Percentiles rank a stretch among this genome's conserved stretches.
phyloP scores from a whole-genome alignment of 345 rosid species.

The Dipteronia dyeriana region DNA sequence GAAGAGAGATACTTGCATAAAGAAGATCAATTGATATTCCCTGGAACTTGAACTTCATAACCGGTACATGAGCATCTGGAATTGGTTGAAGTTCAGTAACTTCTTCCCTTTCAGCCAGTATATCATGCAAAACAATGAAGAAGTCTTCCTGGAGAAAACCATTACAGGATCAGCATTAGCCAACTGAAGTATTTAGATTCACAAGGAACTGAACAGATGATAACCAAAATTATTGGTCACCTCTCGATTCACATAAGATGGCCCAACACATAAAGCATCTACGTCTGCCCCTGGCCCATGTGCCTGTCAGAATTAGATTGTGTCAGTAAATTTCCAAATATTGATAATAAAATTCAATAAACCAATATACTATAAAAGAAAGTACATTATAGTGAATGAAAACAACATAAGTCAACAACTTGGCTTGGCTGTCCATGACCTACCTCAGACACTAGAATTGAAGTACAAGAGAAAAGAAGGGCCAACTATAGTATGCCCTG shows the following conservation, averaged over 20 bases:
- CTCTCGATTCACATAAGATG: slow-evolving; percentile 88
- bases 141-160: slow-evolving; percentile 66
- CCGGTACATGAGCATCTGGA: slow-evolving; percentile 98
- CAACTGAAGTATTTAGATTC: background rate
- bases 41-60: slow-evolving; percentile 90
- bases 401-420: background rate
- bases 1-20: slow-evolving; percentile 81
- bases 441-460: background rate
- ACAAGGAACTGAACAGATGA: background rate
- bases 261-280: slow-evolving; percentile 93
- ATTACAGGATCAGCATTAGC: slow-evolving; percentile 21
- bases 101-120: slow-evolving; percentile 74
- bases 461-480: background rate
- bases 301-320: slow-evolving; percentile 43
- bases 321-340: slow-evolving; percentile 3
- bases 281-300: slow-evolving; percentile 96
- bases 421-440: background rate
- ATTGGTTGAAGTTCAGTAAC: slow-evolving; percentile 89
- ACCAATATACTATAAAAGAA: background rate
- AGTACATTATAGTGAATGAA: background rate
- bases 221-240: slow-evolving; percentile 31
- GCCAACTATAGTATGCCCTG: background rate
- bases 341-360: background rate
- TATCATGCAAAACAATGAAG: slow-evolving; percentile 70
- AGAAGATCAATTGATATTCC: slow-evolving; percentile 93